Evolutionary conservation across 805 yeast genomes (phyloP), one percentile per base, ranked within the genome.

Genomic region (Zygosaccharomyces lentus): DNA sequence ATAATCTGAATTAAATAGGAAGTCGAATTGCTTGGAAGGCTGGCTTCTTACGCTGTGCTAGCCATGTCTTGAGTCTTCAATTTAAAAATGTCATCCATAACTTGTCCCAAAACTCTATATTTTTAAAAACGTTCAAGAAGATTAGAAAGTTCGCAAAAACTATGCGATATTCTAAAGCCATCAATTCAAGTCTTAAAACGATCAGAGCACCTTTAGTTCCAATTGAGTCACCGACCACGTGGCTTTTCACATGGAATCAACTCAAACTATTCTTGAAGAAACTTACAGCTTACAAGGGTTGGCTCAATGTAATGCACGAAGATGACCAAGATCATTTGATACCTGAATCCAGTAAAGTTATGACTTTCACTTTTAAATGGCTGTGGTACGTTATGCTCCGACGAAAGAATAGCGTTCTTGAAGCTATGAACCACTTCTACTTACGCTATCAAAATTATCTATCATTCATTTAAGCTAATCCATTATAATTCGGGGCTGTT

Each of bases 331-430:
- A 37, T 2, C 9, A 10, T 13, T 36, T 34, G 24, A 43, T 34
- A 34, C 37, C 37, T 7, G 13, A 34, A 9, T 5, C 17, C 17
- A 32, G 4, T 4, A 32, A 32, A 27, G 37, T 15, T 34, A 13
- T 24, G 50, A 43, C 13, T 47, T 37, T 31, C 43, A 6, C 42
- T 13, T 43, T 24, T 48, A 16, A 48, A 45, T 32, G 51, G 51
- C 13, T 23, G 43, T 7, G 26, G 30, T 6, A 32, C 12, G 9
- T 31, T 45, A 23, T 41, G 37, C n/a, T 25, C 40, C 4, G 51
- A 48, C 10, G 39, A 45, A 45, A 41, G 34, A 25, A 41, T 10
- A 31, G 34, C 21, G 49, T 48, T 13, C 43, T 48, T 17, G 25
- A 37, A 8, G 51, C 51, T 9, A 47, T 45, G 10, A 17, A 36